These are phyloP conservation scores for Carex littledalei DNA, from an alignment of 176 grass and related monocot species.

Conservation along the genomic window DNA sequence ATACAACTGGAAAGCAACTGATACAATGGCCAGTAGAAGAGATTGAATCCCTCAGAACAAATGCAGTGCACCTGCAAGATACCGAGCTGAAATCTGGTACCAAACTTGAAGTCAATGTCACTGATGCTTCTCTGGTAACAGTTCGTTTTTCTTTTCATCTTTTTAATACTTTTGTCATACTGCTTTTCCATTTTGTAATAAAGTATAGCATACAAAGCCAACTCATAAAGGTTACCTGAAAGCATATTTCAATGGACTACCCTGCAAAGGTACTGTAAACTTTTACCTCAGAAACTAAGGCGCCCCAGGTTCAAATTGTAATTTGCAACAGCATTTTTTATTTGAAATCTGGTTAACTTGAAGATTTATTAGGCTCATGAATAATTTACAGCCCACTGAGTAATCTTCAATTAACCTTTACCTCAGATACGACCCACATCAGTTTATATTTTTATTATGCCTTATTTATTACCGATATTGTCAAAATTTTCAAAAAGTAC, in stretches of 20 bases:
- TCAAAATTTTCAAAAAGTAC: background rate
- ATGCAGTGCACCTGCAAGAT: constrained; percentile 35
- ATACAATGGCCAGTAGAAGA: constrained; percentile 86
- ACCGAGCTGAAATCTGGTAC: constrained; percentile 48
- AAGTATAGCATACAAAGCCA: background rate
- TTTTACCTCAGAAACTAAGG: background rate
- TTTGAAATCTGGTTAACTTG: background rate
- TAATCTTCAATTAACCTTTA: background rate
- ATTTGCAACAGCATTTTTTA: background rate
- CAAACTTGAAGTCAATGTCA: constrained; percentile 52
- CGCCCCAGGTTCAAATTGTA: background rate
- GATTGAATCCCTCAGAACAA: constrained; percentile 50
- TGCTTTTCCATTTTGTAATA: background rate
- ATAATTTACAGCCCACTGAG: background rate
- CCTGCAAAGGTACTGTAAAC: background rate
- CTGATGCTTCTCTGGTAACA: constrained; percentile 50
- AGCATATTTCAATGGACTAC: background rate
- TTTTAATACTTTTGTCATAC: background rate
- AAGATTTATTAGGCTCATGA: background rate
- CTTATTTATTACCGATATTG: background rate
- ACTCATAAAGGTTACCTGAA: background rate
- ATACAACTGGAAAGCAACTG: constrained; percentile 51
- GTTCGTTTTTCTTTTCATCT: background rate
- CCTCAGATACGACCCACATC: background rate
- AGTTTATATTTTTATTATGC: background rate